Percentiles rank a stretch among this genome's conserved stretches.
Conservation (phyloP, 345 rosid genomes). For the Hypericum androsaemum region DNA sequence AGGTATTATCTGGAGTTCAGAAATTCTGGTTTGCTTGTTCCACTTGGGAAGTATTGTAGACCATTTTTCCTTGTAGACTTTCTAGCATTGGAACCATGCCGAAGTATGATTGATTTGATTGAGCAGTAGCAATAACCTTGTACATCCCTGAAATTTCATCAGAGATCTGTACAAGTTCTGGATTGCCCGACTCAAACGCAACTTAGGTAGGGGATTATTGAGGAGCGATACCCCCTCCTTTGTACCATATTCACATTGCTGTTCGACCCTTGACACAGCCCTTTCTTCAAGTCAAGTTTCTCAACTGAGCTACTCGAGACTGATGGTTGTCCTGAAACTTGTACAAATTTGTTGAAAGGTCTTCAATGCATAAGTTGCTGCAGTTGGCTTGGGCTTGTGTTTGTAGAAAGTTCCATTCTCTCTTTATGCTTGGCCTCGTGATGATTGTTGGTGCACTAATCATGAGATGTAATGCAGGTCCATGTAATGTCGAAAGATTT, state of each 20-base stretch:
- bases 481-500: conserved; percentile 62
- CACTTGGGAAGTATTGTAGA: background rate
- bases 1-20: conserved; percentile 26
- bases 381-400: background rate
- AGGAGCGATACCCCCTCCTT: background rate
- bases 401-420: no score
- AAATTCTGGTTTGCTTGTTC: background rate
- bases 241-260: background rate
- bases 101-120: no score
- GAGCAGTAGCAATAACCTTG: no score
- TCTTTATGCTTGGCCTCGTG: background rate
- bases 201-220: background rate
- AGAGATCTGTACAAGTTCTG: conserved; percentile 19
- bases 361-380: background rate
- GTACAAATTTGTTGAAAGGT: background rate
- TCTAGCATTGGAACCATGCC: no score
- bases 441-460: conserved; percentile 1
- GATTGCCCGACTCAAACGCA: background rate
- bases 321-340: no score
- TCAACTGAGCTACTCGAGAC: no score
- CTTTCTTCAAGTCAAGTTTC: background rate
- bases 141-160: no score
- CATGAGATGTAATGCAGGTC: conserved; percentile 39
- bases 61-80: no score
- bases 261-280: background rate